These are phyloP conservation scores for Rhynchosporium graminicola DNA, from an alignment of 2,329 filamentous ascomycete genomes.

Conservation along the genomic window DNA sequence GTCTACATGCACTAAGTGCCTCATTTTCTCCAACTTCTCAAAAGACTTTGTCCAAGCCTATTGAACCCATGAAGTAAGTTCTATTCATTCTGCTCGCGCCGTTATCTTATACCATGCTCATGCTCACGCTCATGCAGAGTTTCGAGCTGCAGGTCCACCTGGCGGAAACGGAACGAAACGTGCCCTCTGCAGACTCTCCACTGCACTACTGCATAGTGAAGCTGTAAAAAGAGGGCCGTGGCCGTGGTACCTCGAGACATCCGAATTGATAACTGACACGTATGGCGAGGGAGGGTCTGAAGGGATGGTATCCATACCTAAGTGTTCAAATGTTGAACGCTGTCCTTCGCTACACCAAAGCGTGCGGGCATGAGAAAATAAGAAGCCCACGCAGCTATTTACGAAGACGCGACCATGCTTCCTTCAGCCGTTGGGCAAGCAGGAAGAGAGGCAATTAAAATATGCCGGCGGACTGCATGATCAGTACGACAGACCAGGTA, in stretches of 20 bases:
- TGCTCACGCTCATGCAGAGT: background rate
- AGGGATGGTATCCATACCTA: background rate
- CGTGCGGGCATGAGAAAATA: background rate
- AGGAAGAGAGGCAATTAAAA: background rate
- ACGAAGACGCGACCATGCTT: background rate
- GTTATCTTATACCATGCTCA: slow-evolving; percentile 1
- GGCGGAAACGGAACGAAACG: slow-evolving; percentile 17
- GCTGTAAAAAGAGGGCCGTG: slow-evolving; percentile 9
- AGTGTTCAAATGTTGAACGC: background rate
- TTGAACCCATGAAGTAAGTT: background rate
- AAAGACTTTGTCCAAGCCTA: background rate
- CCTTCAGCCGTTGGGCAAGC: background rate
- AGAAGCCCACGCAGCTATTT: background rate
- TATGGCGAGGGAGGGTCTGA: slow-evolving; percentile 18
- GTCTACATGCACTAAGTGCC: background rate
- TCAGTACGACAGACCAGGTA: too few relatives aligned
- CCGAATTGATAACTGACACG: slow-evolving; percentile 33
- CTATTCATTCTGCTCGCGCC: background rate
- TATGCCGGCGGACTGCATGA: slow-evolving; percentile 9
- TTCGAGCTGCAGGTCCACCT: slow-evolving; percentile 17
- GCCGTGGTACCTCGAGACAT: slow-evolving; percentile 14
- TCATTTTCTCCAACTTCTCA: background rate
- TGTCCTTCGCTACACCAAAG: slow-evolving; percentile 1
- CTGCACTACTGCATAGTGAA: background rate
- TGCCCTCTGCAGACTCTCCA: background rate